Conservation (phyloP, 495 filamentous ascomycete species). For the Xylaria intraflava region DNA sequence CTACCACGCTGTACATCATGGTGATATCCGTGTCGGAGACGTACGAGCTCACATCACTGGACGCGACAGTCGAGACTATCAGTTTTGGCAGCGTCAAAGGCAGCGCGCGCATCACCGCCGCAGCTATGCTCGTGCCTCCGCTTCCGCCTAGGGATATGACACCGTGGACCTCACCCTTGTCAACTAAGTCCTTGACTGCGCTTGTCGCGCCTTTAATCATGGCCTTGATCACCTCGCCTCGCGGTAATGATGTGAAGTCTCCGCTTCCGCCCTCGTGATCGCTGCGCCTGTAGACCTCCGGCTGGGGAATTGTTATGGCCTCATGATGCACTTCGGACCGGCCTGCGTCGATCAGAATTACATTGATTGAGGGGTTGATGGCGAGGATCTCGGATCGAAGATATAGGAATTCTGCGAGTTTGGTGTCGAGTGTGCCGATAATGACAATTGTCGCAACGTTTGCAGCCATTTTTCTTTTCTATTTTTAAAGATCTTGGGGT, state of each 20-base stretch:
- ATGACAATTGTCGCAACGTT: constrained; percentile 45
- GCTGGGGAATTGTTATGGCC: constrained; percentile 42
- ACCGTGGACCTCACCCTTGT: constrained; percentile 40
- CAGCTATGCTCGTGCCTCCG: constrained; percentile 50
- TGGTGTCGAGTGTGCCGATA: constrained; percentile 64
- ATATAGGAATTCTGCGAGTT: constrained; percentile 54
- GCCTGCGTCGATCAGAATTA: constrained; percentile 54
- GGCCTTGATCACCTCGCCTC: constrained; percentile 44
- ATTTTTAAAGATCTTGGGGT: no score
- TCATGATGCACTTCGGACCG: constrained; percentile 34
- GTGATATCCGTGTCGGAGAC: constrained; percentile 61
- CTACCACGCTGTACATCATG: constrained; percentile 64
- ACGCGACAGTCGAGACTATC: constrained; percentile 62
- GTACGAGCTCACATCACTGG: constrained; percentile 50
- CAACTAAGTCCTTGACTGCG: constrained; percentile 30
- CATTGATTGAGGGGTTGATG: constrained; percentile 22
- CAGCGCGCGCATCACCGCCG: constrained; percentile 51
- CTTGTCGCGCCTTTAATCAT: constrained; percentile 39
- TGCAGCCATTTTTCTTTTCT: constrained; percentile 19
- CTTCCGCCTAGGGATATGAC: constrained; percentile 53
- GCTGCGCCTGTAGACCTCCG: constrained; percentile 26
- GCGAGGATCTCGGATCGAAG: constrained; percentile 42
- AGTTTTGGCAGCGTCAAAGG: constrained; percentile 63
- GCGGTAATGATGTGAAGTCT: constrained; percentile 27
- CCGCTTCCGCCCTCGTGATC: constrained; percentile 11